These are phyloP conservation scores for Alternaria panax DNA, from an alignment of 2,329 filamentous ascomycete species.

Conservation along the genomic window DNA sequence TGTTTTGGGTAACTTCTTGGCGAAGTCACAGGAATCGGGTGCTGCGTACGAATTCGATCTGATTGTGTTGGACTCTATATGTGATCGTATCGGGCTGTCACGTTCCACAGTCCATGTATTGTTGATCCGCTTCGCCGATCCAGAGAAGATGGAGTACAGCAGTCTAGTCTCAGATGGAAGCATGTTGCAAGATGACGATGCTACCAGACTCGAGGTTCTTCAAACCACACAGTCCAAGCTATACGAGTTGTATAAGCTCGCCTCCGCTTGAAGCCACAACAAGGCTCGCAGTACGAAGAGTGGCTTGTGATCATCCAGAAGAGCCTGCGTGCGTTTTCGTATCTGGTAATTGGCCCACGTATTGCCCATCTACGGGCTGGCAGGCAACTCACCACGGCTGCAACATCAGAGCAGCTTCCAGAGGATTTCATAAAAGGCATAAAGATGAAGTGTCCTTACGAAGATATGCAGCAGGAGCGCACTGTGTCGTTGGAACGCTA, in stretches of 20 bases:
- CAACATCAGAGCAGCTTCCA: conserved; percentile 11
- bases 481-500: conserved; percentile 21
- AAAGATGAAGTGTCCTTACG: conserved; percentile 20
- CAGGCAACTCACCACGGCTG: conserved; percentile 10
- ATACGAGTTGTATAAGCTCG: conserved; percentile 11
- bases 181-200: not conserved
- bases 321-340: conserved; percentile 9
- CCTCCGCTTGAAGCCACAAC: conserved; percentile 14
- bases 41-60: conserved; percentile 20
- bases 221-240: conserved; percentile 18
- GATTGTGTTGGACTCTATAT: conserved; percentile 27
- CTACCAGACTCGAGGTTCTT: conserved; percentile 10
- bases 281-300: conserved; percentile 9
- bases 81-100: conserved; percentile 19
- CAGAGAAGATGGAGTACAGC: conserved; percentile 25
- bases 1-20: conserved; percentile 23
- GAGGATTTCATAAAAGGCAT: conserved; percentile 9
- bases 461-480: conserved; percentile 25
- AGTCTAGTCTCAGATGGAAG: conserved; percentile 5
- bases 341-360: conserved; percentile 17
- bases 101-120: conserved; percentile 17
- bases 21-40: not conserved
- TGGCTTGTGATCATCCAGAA: conserved; percentile 14
- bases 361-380: conserved; percentile 7
- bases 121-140: conserved; percentile 22